Evolutionary conservation across 371 early-diverging fungal genomes (phyloP).

Genomic region (Apophysomyces elegans): DNA sequence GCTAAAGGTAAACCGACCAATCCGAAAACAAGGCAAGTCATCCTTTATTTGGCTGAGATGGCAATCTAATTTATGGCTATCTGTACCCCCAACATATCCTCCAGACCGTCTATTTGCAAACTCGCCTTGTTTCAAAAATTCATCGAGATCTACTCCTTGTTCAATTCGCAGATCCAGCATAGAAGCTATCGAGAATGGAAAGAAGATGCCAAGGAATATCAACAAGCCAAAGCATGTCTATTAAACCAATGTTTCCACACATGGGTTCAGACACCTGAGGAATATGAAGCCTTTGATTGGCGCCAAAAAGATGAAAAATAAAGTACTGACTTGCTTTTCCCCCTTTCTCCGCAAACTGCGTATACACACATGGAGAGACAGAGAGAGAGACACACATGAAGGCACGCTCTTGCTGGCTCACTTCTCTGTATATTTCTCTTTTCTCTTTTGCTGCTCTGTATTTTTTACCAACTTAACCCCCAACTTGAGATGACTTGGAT

Average conservation of each 20-base stretch:
- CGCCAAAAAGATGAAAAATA: background rate
- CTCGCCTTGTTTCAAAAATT: conserved; percentile 37
- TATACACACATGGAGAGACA: too few relatives aligned
- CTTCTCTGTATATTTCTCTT: background rate
- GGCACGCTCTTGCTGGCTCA: too few relatives aligned
- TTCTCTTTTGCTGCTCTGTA: background rate
- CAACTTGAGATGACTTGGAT: background rate
- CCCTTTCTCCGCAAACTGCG: too few relatives aligned
- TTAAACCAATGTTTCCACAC: conserved; percentile 51
- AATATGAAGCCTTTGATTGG: conserved; percentile 25
- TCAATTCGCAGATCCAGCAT: background rate
- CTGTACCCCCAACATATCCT: conserved; percentile 10
- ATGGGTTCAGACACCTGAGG: conserved; percentile 59
- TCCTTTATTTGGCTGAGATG: conserved; percentile 8
- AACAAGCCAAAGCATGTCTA: conserved; percentile 43
- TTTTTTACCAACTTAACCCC: background rate
- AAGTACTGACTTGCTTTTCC: background rate
- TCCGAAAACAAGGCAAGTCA: conserved; percentile 41
- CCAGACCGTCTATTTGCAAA: conserved; percentile 51
- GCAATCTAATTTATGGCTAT: background rate
- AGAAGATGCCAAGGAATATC: conserved; percentile 39
- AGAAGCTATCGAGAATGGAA: conserved; percentile 56
- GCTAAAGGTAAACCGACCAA: conserved; percentile 52
- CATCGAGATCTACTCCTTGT: background rate
- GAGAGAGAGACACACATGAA: too few relatives aligned